Conservation (phyloP, 139 green algal species). For the Coelastrella sp. region DNA sequence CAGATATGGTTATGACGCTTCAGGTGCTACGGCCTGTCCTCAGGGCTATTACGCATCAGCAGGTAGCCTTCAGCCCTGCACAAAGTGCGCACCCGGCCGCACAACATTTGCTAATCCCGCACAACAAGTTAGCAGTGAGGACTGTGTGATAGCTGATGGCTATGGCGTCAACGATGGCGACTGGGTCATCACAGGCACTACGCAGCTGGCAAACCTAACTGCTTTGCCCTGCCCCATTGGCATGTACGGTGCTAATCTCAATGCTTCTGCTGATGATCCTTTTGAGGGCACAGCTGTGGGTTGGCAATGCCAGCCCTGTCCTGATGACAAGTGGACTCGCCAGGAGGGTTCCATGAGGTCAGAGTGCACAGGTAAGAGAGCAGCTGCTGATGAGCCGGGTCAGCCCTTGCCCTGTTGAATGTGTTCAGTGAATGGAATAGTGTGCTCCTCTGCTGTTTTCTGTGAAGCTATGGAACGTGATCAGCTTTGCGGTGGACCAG, state of each 20-base stretch:
- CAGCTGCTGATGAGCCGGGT: not conserved
- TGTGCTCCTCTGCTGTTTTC: too few species aligned
- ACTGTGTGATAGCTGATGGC: not conserved
- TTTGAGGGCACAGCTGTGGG: not conserved
- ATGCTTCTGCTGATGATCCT: not conserved
- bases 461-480: too few species aligned
- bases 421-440: too few species aligned
- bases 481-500: too few species aligned
- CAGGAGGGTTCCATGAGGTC: not conserved
- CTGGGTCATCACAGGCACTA: too few species aligned
- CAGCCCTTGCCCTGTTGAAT: too few species aligned
- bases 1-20: not conserved
- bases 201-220: not conserved
- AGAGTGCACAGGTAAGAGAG: constrained; percentile 1
- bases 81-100: not conserved
- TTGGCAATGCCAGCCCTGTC: not conserved
- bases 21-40: not conserved
- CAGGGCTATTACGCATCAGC: not conserved
- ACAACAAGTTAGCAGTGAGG: not conserved
- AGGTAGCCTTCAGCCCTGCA: not conserved
- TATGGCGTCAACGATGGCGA: not conserved
- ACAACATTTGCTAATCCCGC: not conserved
- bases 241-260: not conserved
- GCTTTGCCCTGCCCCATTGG: constrained; percentile 8
- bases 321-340: not conserved